Conservation (phyloP, 257 asterid species). For the Striga asiatica region DNA sequence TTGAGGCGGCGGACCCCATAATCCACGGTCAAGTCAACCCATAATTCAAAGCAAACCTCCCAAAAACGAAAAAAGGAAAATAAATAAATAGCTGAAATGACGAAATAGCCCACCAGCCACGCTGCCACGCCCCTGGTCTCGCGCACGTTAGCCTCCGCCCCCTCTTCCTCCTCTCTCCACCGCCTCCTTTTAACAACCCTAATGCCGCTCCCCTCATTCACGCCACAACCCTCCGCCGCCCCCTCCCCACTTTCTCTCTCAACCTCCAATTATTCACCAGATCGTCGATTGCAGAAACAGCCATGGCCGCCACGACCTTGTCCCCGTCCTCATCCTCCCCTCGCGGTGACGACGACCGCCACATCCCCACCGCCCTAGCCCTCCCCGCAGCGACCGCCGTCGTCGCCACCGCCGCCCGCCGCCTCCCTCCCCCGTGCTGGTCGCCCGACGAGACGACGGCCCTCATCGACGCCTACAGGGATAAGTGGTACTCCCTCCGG, state of each 20-base stretch:
- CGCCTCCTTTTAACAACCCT: constrained; percentile 19
- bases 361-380: constrained; percentile 33
- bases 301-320: constrained; percentile 19
- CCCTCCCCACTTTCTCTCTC: not conserved
- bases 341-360: constrained; percentile 21
- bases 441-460: constrained; percentile 66
- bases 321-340: constrained; percentile 11
- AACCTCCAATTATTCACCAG: not conserved
- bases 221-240: constrained; percentile 21
- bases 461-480: constrained; percentile 53
- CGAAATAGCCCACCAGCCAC: constrained; percentile 1
- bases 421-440: constrained; percentile 92
- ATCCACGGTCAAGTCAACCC: not conserved
- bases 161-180: constrained; percentile 28
- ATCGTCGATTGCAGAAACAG: not conserved
- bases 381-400: constrained; percentile 31
- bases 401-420: constrained; percentile 39
- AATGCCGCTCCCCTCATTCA: constrained; percentile 21
- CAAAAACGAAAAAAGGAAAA: not conserved
- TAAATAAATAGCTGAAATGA: not conserved
- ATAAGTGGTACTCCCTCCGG: constrained; percentile 78
- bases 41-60: not conserved
- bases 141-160: constrained; percentile 31
- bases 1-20: constrained; percentile 16
- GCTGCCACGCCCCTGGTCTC: constrained; percentile 22